Evolutionary conservation across 2,329 filamentous ascomycete species (phyloP), one percentile per base, ranked within the genome.

Genomic region (Ascochyta viciae-villosae): DNA sequence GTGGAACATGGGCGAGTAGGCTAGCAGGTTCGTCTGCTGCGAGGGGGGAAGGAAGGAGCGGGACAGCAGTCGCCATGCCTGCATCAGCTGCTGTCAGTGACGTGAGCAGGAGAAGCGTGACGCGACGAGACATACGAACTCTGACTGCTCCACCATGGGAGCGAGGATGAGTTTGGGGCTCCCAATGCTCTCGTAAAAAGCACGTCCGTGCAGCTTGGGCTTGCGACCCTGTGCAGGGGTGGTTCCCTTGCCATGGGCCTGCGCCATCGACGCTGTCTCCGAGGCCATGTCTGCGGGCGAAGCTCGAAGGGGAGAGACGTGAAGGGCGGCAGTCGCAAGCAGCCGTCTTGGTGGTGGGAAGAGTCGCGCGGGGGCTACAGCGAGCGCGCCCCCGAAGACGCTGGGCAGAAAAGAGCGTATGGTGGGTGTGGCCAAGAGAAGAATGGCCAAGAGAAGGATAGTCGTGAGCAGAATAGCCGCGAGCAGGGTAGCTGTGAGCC

Each of bases 1-100:
- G 75, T 99, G 95, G 60, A 96, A 85, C 95, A 99, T 99, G 44
- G 95, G 95, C 1, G 92, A 92, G 74, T 99, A 99, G 44, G 92
- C 90, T 40, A 98, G 85, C 31, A 98, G 80, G 44, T 61, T 61
- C 50, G 87, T 81, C 44, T 76, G 74, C 39, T 86, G 80, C 6
- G 87, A 65, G 37, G 66, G 77, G 1, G 90, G 83, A 67, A 97
- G 87, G 77, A 96, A 98, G 6, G 93, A 97, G 65, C 95, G 88
- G n/a, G 91, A 91, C 63, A 99, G 88, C 83, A 97, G 89, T 67
- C 95, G 90, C 95, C 95, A 99, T 68, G 94, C 95, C 93, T 96
- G 63, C 5, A 12, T 4, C 26, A 7, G 27, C 22, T 13, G 7
- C 16, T 27, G 43, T 68, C 26, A 70, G 65, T 50, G 26, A 2